A percentile compares a stretch with the other conserved stretches of the same genome.
Evolutionary conservation across 305 asterid species (phyloP).

Genomic region (Solanum hybrid): DNA sequence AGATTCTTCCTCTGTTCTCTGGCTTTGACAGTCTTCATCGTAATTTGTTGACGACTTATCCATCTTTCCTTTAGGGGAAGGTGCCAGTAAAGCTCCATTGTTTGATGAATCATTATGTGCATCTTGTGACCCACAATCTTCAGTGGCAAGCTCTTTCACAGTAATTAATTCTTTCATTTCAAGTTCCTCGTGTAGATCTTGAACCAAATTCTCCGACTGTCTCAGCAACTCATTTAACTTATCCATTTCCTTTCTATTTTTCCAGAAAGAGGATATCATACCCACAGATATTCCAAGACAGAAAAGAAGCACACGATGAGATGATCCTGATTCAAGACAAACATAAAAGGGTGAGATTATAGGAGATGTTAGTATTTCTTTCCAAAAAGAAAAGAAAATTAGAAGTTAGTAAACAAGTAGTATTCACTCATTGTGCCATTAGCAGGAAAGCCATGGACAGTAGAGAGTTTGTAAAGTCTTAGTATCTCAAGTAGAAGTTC

Average conservation of each 20-base stretch:
- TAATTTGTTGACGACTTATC: slow-evolving; percentile 2
- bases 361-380: background rate
- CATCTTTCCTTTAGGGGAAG: slow-evolving; percentile 21
- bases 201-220: slow-evolving; percentile 64
- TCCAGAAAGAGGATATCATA: slow-evolving; percentile 42
- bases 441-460: background rate
- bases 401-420: background rate
- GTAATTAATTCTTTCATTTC: slow-evolving; percentile 84
- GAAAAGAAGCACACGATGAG: slow-evolving; percentile 35
- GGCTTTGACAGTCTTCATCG: slow-evolving; percentile 19
- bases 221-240: slow-evolving; percentile 47
- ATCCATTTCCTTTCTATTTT: slow-evolving; percentile 43
- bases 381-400: background rate
- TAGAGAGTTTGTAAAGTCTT: background rate
- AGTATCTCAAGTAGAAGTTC: background rate
- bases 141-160: slow-evolving; percentile 64
- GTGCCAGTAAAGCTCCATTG: slow-evolving; percentile 18
- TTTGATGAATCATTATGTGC: slow-evolving; percentile 20
- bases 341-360: background rate
- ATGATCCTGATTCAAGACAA: slow-evolving; percentile 44
- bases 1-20: slow-evolving; percentile 46
- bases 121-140: slow-evolving; percentile 46
- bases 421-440: background rate
- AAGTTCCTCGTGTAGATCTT: slow-evolving; percentile 88
- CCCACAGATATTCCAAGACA: slow-evolving; percentile 69